Percentiles rank a stretch among this genome's conserved stretches.
Evolutionary conservation across 1,284 basidiomycete genomes (phyloP).

Genomic region (Anthracocystis panici-leucophaei): DNA sequence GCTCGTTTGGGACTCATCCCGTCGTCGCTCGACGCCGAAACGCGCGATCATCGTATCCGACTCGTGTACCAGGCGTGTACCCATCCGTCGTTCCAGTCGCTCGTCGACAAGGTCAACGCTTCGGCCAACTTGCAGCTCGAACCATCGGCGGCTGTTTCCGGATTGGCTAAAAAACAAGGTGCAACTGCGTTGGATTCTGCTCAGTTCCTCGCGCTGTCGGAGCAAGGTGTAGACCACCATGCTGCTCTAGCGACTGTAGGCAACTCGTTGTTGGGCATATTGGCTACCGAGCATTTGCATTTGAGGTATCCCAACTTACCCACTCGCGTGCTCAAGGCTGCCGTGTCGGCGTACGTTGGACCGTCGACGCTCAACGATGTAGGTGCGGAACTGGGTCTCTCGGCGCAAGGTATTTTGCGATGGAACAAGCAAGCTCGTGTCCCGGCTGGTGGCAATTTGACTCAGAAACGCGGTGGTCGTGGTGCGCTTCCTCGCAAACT

Average conservation of each 20-base stretch:
- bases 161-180: constrained; percentile 32
- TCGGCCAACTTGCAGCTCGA: constrained; percentile 32
- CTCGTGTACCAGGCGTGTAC: constrained; percentile 62
- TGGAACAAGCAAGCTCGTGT: constrained; percentile 72
- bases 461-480: constrained; percentile 30
- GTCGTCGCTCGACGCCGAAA: constrained; percentile 26
- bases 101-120: constrained; percentile 44
- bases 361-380: constrained; percentile 84
- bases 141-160: constrained; percentile 21
- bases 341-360: constrained; percentile 90
- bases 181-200: constrained; percentile 20
- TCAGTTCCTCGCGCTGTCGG: constrained; percentile 22
- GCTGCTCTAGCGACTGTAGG: constrained; percentile 83
- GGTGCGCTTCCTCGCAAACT: constrained; percentile 3
- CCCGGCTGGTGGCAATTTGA: constrained; percentile 11
- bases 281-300: constrained; percentile 87
- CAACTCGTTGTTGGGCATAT: constrained; percentile 90
- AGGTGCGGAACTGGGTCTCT: constrained; percentile 74
- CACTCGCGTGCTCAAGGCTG: constrained; percentile 87
- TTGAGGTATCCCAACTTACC: constrained; percentile 90
- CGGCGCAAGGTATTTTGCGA: constrained; percentile 65
- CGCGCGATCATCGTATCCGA: constrained; percentile 48
- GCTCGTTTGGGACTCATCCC: constrained; percentile 59
- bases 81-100: constrained; percentile 56
- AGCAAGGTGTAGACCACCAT: constrained; percentile 74